Percentiles rank a stretch among this genome's conserved stretches.
Evolutionary conservation across 2,329 filamentous ascomycete genomes (phyloP).

Genomic region (Cladorrhinum sp.): DNA sequence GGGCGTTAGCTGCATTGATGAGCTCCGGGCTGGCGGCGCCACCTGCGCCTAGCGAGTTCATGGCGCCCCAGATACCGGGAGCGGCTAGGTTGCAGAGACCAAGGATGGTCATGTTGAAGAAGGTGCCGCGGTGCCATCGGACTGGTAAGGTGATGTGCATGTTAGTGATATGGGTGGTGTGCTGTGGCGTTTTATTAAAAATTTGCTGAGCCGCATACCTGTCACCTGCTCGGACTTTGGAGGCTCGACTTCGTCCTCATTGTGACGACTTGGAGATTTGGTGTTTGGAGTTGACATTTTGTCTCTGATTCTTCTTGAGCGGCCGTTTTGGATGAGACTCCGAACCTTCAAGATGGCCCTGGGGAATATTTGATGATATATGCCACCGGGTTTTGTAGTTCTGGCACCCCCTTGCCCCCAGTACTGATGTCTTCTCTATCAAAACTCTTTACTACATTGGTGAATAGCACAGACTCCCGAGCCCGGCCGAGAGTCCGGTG

Average conservation of each 20-base stretch:
- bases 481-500: not conserved
- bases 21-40: conserved; percentile 63
- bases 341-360: not conserved
- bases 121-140: conserved; percentile 67
- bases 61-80: conserved; percentile 69
- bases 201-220: conserved; percentile 21
- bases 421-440: not conserved
- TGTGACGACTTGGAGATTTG: not conserved
- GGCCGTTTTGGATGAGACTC: too few relatives aligned
- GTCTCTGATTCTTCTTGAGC: not conserved
- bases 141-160: not conserved
- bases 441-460: not conserved
- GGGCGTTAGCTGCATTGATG: conserved; percentile 67
- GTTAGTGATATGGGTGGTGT: not conserved
- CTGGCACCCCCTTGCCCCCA: not conserved
- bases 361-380: not conserved
- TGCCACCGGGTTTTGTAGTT: not conserved
- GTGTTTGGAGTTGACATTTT: not conserved
- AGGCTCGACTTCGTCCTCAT: conserved; percentile 13
- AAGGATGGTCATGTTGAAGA: conserved; percentile 69
- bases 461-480: not conserved
- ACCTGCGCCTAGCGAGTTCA: conserved; percentile 71
- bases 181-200: not conserved
- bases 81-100: conserved; percentile 69
- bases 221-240: conserved; percentile 33